These are phyloP conservation scores for Scytalidium lignicola DNA, from an alignment of 2,329 filamentous ascomycete species.

Conservation along the genomic window DNA sequence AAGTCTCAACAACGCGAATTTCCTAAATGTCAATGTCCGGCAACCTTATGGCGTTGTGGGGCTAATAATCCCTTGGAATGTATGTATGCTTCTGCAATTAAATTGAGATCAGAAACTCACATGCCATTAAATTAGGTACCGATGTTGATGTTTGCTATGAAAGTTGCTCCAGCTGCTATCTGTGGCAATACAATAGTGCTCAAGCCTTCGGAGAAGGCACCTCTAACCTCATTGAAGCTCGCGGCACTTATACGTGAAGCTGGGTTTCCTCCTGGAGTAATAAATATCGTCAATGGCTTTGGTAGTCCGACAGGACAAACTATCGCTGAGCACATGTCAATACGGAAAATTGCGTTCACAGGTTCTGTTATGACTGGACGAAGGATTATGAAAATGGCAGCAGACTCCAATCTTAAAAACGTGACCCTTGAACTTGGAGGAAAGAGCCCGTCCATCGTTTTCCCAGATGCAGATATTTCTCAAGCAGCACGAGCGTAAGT, in stretches of 20 bases:
- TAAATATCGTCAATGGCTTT: constrained; percentile 68
- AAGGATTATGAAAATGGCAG: constrained; percentile 66
- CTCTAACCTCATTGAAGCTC: constrained; percentile 56
- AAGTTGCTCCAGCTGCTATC: constrained; percentile 63
- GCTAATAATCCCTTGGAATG: constrained; percentile 75
- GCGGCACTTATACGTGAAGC: constrained; percentile 61
- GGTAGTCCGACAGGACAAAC: constrained; percentile 61
- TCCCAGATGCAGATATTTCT: constrained; percentile 50
- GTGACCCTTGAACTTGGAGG: constrained; percentile 59
- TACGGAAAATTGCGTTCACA: constrained; percentile 73
- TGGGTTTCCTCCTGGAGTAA: constrained; percentile 68
- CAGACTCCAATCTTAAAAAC: constrained; percentile 51
- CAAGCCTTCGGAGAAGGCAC: constrained; percentile 59
- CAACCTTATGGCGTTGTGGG: constrained; percentile 72
- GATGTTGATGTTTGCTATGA: constrained; percentile 69
- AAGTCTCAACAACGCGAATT: constrained; percentile 61
- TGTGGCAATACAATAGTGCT: constrained; percentile 55
- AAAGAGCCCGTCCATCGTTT: constrained; percentile 56
- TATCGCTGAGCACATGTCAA: constrained; percentile 57
- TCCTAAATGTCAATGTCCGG: constrained; percentile 68
- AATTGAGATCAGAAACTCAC: not conserved
- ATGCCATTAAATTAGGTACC: constrained; percentile 34
- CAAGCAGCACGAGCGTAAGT: not conserved
- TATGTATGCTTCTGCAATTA: constrained; percentile 20
- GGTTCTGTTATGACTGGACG: constrained; percentile 65